Evolutionary conservation across 73 alveolate species (phyloP).

Genomic region (Tetrahymena elliotti): DNA sequence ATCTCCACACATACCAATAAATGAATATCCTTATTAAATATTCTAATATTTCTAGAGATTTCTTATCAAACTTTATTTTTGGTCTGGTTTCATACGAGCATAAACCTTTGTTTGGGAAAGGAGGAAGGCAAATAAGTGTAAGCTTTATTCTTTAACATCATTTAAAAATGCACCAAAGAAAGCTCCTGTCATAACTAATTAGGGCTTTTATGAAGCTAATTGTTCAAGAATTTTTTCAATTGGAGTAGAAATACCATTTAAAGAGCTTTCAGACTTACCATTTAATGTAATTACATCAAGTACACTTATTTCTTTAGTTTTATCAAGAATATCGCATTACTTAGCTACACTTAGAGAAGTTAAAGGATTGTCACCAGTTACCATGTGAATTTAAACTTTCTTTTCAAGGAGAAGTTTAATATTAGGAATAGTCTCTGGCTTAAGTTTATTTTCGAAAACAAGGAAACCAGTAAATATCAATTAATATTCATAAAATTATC

Average conservation of each 20-base stretch:
- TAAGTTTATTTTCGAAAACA: conserved; percentile 67
- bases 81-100: conserved; percentile 82
- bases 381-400: conserved; percentile 31
- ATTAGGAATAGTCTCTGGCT: conserved; percentile 49
- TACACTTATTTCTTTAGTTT: neutral
- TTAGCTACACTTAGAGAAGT: conserved; percentile 46
- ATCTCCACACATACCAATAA: conserved; percentile 80
- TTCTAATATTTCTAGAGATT: conserved; percentile 46
- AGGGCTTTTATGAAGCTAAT: neutral
- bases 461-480: conserved; percentile 71
- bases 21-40: neutral
- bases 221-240: neutral
- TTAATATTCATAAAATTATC: conserved; percentile 50
- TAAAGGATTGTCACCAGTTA: conserved; percentile 52
- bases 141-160: neutral
- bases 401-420: neutral
- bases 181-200: conserved; percentile 18
- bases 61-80: conserved; percentile 64
- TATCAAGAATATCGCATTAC: conserved; percentile 11
- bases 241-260: neutral
- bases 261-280: neutral
- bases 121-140: neutral
- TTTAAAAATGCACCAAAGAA: conserved; percentile 7
- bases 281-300: neutral
- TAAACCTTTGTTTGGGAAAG: conserved; percentile 49